phyloP scores from a whole-genome alignment of 1,284 basidiomycete species.

The Meripilus lineatus region DNA sequence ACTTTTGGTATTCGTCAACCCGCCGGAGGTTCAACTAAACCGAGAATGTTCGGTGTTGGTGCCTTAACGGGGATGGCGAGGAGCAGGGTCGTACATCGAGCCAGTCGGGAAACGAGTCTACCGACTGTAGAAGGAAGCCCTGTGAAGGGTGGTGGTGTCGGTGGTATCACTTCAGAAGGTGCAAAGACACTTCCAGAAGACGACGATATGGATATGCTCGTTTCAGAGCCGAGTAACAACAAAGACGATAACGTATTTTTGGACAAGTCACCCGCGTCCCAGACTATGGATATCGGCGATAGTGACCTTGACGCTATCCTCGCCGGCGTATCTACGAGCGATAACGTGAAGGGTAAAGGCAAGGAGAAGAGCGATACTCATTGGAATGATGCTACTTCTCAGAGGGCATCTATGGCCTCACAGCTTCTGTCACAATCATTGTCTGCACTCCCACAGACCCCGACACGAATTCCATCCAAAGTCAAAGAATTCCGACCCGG shows the following conservation, averaged over 20 bases:
- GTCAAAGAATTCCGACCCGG: too few species aligned
- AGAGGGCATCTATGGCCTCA: slow-evolving; percentile 54
- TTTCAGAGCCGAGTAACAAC: not conserved
- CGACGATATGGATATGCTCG: slow-evolving; percentile 2
- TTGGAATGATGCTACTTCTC: slow-evolving; percentile 36
- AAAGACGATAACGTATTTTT: not conserved
- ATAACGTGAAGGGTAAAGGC: slow-evolving; percentile 13
- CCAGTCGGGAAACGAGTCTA: slow-evolving; percentile 59
- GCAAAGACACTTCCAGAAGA: slow-evolving; percentile 1
- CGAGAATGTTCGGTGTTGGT: slow-evolving; percentile 16
- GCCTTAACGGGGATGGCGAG: slow-evolving; percentile 8
- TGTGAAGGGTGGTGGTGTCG: slow-evolving; percentile 24
- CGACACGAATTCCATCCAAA: slow-evolving; percentile 35
- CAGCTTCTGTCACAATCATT: slow-evolving; percentile 54
- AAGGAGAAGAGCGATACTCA: slow-evolving; percentile 12
- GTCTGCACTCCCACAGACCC: slow-evolving; percentile 37
- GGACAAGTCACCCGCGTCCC: not conserved
- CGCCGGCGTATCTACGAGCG: not conserved
- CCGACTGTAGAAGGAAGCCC: slow-evolving; percentile 37
- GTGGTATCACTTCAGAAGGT: slow-evolving; percentile 2
- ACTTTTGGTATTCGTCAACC: slow-evolving; percentile 9
- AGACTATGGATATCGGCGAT: not conserved
- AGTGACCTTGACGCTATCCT: not conserved
- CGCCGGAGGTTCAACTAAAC: not conserved
- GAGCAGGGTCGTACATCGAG: slow-evolving; percentile 37